Evolutionary conservation across 148 eudicot genomes (phyloP).

Genomic region (Beta vulgaris): DNA sequence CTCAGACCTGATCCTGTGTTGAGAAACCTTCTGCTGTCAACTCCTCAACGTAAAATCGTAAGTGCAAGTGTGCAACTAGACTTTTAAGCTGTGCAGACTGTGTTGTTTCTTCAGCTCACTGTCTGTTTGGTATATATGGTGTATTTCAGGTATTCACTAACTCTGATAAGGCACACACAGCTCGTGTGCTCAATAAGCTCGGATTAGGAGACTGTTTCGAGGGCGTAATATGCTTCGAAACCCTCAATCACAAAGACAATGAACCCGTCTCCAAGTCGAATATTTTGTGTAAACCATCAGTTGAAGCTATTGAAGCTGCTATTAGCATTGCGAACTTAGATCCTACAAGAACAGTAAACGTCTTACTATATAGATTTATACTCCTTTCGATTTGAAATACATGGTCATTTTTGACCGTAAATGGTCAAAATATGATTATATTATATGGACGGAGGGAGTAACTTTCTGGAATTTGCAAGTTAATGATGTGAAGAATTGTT

Average conservation of each 20-base stretch:
- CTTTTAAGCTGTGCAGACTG: too few species aligned
- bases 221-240: constrained; percentile 88
- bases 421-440: too few species aligned
- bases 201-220: constrained; percentile 89
- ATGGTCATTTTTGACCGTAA: too few species aligned
- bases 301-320: constrained; percentile 71
- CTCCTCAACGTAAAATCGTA: constrained; percentile 91
- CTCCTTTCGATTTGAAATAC: too few species aligned
- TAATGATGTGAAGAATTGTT: constrained; percentile 8
- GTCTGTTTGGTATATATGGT: not conserved
- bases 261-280: constrained; percentile 21
- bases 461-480: not conserved
- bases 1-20: constrained; percentile 74
- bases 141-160: constrained; percentile 70
- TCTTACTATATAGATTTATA: too few species aligned
- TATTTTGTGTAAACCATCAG: constrained; percentile 72
- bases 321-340: constrained; percentile 62
- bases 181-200: constrained; percentile 46
- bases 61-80: constrained; percentile 25
- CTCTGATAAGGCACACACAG: constrained; percentile 64
- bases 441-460: too few species aligned
- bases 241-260: constrained; percentile 47
- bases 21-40: constrained; percentile 70
- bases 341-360: constrained; percentile 66
- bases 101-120: not conserved